Base-by-base conservation (phyloP, 257 asterid genomes). In the Cordia subcordata region DNA sequence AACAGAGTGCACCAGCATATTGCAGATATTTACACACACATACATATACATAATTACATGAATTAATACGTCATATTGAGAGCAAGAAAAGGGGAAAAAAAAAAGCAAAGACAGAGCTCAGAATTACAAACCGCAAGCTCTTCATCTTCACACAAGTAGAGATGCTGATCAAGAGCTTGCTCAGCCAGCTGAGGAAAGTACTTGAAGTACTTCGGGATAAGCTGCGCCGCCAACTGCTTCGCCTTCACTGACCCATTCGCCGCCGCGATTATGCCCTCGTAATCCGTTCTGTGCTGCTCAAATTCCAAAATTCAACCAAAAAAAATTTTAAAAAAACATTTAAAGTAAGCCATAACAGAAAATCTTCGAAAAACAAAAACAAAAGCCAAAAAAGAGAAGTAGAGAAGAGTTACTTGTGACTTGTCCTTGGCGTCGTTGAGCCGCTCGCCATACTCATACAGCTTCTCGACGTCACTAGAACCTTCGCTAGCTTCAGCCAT, bases 201-300 rank as follows among this genome's bases (percentile, higher is more conserved):
- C 76, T 88, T 92, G 73, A 83, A 81, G 58, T 82, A 92, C 88
- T 83, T 92, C 0, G 96, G 98, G 49, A 92, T 92, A 69, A 92
- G 80, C 76, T 84, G 95, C 17, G 98, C 96, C 12, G 98, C 79
- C 83, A 92, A 61, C 57, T 92, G 98, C 78, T 84, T 92, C n/a
- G 94, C 87, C 82, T 88, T 88, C 55, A 81, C 94, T 32, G 87
- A 82, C 44, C 96, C 98, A 55, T 76, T 80, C 0, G 94, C 94
- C 13, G 95, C 94, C 49, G 86, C 90, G 27, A 88, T 72, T 66
- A 92, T 86, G 33, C 86, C 86, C 73, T 92, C 95, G 52, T 92
- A 92, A 39, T 92, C 92, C 76, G 70, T 66, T 77, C 62, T 62
- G 71, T 79, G 69, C 98, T 92, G 82, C 74, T 74, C 53, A 14